Conservation (phyloP, 345 rosid genomes). For the Corchorus capsularis region DNA sequence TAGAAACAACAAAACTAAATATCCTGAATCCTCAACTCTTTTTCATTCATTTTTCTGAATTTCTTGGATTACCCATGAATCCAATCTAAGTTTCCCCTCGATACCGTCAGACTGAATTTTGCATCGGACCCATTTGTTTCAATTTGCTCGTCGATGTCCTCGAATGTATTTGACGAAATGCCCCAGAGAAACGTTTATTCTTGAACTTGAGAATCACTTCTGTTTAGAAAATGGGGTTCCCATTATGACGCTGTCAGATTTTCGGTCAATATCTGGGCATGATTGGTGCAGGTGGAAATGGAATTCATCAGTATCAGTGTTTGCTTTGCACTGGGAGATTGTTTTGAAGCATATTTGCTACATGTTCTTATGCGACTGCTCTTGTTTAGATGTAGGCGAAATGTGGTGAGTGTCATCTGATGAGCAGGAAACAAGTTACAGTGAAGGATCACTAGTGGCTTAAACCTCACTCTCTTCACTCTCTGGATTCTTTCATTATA, state of each 20-base stretch:
- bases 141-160: constrained; percentile 61
- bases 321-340: constrained; percentile 51
- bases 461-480: too few relatives aligned
- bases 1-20: too few relatives aligned
- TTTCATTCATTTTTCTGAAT: constrained; percentile 43
- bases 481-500: too few relatives aligned
- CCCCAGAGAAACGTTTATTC: constrained; percentile 46
- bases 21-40: constrained; percentile 19
- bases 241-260: constrained; percentile 50
- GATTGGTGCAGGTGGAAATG: constrained; percentile 88
- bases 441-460: too few relatives aligned
- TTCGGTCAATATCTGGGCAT: constrained; percentile 48
- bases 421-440: too few relatives aligned
- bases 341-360: constrained; percentile 40
- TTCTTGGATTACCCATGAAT: constrained; percentile 54
- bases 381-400: constrained; percentile 80
- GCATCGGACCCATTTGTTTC: constrained; percentile 51
- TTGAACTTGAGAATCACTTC: constrained; percentile 54
- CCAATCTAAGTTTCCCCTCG: constrained; percentile 34
- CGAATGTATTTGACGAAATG: constrained; percentile 70
- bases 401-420: constrained; percentile 48
- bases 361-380: constrained; percentile 73
- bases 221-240: constrained; percentile 45
- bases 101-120: constrained; percentile 47
- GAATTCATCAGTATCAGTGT: constrained; percentile 72